phyloP scores from a whole-genome alignment of 2,329 filamentous ascomycete species.

The Colletotrichum acutatum region DNA sequence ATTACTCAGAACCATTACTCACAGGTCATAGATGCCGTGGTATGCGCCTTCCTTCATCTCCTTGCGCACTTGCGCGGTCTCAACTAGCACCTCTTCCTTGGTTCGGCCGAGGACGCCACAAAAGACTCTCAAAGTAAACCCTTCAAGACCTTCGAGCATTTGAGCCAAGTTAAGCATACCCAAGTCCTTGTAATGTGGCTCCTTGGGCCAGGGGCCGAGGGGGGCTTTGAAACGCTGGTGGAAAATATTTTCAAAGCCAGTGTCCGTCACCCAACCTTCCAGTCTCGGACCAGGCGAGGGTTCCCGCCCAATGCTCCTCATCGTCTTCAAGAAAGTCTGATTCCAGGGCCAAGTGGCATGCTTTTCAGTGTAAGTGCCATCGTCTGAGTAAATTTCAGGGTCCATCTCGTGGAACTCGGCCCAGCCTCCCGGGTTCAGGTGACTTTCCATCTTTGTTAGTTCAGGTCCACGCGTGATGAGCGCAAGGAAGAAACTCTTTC shows the following conservation, averaged over 20 bases:
- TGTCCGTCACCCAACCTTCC: slow-evolving; percentile 46
- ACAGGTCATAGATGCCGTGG: background rate
- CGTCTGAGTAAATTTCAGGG: slow-evolving; percentile 49
- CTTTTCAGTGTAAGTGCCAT: slow-evolving; percentile 42
- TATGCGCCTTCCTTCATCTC: slow-evolving; percentile 39
- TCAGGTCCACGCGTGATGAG: background rate
- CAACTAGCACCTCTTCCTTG: slow-evolving; percentile 40
- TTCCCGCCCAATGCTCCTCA: slow-evolving; percentile 50
- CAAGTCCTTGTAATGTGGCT: slow-evolving; percentile 42
- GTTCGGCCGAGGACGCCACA: slow-evolving; percentile 45
- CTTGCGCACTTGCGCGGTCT: slow-evolving; percentile 42
- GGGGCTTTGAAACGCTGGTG: slow-evolving; percentile 36
- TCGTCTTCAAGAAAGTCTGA: slow-evolving; percentile 45
- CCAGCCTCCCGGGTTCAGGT: slow-evolving; percentile 36
- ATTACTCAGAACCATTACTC: background rate
- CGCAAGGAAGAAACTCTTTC: background rate
- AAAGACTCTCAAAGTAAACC: slow-evolving; percentile 40
- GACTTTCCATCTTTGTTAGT: background rate
- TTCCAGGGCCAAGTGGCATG: slow-evolving; percentile 47
- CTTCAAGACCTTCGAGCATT: slow-evolving; percentile 38
- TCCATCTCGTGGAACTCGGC: slow-evolving; percentile 51
- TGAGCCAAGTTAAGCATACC: slow-evolving; percentile 38
- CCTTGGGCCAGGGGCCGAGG: background rate
- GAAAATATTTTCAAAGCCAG: slow-evolving; percentile 48
- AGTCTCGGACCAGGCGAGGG: slow-evolving; percentile 41